Evolutionary conservation across 1,284 basidiomycete genomes (phyloP), one percentile per base, ranked within the genome.

Genomic region (Leccinum pachyderme): DNA sequence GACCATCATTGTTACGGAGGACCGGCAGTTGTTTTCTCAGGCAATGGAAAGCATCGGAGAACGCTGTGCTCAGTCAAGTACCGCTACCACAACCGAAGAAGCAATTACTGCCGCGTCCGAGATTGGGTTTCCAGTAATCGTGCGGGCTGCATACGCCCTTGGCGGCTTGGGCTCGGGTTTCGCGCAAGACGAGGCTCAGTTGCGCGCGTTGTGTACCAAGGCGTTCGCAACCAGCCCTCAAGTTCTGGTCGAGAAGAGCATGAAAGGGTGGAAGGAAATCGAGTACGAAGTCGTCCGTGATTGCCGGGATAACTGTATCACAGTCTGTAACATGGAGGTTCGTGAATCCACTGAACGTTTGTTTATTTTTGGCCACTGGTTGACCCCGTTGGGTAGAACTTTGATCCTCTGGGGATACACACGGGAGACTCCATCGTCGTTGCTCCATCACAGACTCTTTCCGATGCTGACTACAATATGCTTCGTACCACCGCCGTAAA

Each of bases 231-330:
- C 93, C 32, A 93, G 90, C 64, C 95, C 96, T 49, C 96, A 99
- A 76, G 95, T 99, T 1, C 80, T 99, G 27, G 93, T 99, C 25
- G 96, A 99, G 80, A 96, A 88, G 81, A 95, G 92, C 70, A 98
- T 99, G 95, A 98, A 98, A 77, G 96, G 96, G 12, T 98, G 95
- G 95, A 98, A 99, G 77, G 96, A 99, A 78, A 94, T 98, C 63
- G 96, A 99, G 77, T 99, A 99, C 68, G 96, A 99, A 73, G 96
- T 99, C 51, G 96, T 98, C n/a, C 83, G 96, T 57, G 96, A 99
- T 75, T 97, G 94, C 76, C 82, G 92, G 63, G 91, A 98, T 74
- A 97, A 97, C 73, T 98, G 95, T 71, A 98, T 98, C 75, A 98
- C 95, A 1, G 95, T 98, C 60, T 99, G 97, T 76, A 99, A 99